phyloP scores from a whole-genome alignment of 176 grass and related monocot genomes.

The Oryza longistaminata region DNA sequence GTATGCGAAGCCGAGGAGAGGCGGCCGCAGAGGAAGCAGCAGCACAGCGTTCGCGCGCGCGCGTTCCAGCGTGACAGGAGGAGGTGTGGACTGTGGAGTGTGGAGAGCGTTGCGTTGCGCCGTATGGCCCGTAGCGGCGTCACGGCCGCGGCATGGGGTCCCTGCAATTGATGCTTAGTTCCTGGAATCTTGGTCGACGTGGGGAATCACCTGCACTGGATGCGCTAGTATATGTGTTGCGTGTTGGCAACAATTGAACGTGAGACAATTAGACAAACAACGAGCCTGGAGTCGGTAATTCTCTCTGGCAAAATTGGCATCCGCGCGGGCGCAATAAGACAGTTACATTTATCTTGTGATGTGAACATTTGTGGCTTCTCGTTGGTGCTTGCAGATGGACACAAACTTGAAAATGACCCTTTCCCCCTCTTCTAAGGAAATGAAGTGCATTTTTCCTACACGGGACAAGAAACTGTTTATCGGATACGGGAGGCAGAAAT shows the following conservation, averaged over 20 bases:
- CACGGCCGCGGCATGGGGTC: too few species aligned
- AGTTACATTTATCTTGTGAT: slow-evolving; percentile 22
- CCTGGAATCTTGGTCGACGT: not conserved
- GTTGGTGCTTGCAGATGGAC: slow-evolving; percentile 1
- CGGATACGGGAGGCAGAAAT: not conserved
- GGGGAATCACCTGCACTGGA: not conserved
- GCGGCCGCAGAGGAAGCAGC: too few species aligned
- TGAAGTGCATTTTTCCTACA: too few species aligned
- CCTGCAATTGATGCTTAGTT: not conserved
- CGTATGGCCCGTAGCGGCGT: too few species aligned
- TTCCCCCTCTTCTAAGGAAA: not conserved
- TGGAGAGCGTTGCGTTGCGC: too few species aligned
- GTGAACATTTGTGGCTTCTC: slow-evolving; percentile 25
- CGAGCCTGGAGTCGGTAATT: not conserved
- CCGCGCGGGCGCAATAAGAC: too few species aligned
- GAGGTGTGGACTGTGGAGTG: too few species aligned
- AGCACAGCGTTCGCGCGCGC: too few species aligned
- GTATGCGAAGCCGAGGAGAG: too few species aligned
- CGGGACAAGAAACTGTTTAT: too few species aligned
- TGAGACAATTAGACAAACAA: not conserved
- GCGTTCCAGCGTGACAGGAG: too few species aligned
- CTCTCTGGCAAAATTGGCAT: not conserved
- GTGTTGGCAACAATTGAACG: too few species aligned
- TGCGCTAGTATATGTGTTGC: not conserved
- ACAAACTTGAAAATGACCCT: not conserved